Percentiles rank a stretch among this genome's conserved stretches.
phyloP scores from a whole-genome alignment of 169 alveolate species.

The Eimeria maxima region DNA sequence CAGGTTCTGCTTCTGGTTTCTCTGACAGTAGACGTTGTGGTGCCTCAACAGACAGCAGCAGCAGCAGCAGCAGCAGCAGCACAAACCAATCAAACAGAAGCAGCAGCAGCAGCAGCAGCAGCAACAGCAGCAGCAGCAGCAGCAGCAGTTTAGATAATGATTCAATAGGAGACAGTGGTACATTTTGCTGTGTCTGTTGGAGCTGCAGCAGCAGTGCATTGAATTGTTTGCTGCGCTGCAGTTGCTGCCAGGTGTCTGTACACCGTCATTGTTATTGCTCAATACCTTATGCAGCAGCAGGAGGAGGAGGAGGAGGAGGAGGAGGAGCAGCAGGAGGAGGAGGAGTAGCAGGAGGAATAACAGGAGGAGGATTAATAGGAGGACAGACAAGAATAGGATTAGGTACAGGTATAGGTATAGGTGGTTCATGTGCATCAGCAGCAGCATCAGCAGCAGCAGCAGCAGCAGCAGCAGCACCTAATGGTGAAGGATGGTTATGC shows the following conservation, averaged over 20 bases:
- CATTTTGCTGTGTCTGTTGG: slow-evolving; percentile 14
- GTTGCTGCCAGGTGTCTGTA: slow-evolving; percentile 59
- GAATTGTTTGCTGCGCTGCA: slow-evolving; percentile 68
- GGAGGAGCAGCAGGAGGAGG: neutral
- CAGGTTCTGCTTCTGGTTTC: too few relatives aligned
- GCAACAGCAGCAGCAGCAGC: slow-evolving; percentile 41
- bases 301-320: neutral
- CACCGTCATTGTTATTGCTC: slow-evolving; percentile 62
- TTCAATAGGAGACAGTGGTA: neutral
- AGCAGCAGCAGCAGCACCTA: neutral
- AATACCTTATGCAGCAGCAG: neutral
- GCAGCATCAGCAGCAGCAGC: slow-evolving; percentile 10
- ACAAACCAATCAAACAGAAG: too few relatives aligned
- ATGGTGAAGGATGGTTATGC: slow-evolving; percentile 63
- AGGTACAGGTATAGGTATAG: too few relatives aligned
- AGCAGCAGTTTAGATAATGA: neutral
- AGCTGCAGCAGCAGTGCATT: neutral
- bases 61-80: neutral
- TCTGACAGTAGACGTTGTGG: too few relatives aligned
- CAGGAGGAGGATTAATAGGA: neutral
- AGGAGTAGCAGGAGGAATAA: neutral
- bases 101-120: slow-evolving; percentile 35
- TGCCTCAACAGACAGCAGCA: too few relatives aligned
- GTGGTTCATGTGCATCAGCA: too few relatives aligned
- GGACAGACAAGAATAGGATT: too few relatives aligned